Base-by-base conservation (phyloP, 495 filamentous ascomycete species). In the Articulospora tetracladia region DNA sequence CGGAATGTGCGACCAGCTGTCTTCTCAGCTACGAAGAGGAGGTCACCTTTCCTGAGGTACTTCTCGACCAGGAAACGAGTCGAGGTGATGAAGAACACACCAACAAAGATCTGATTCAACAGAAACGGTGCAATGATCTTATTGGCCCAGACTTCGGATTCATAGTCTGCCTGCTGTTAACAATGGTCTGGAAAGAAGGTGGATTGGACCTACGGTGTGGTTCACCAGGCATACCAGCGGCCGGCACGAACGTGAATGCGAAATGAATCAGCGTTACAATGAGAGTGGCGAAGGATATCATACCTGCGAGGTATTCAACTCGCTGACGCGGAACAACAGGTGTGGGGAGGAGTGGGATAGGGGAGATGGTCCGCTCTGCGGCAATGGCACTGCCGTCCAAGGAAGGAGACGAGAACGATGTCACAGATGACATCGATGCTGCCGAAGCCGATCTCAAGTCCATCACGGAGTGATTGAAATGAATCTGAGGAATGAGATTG, bases 231-330 rank as follows among this genome's bases (percentile, higher is more conserved):
- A 68, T 69, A 34, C 72, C 59, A 3, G 70, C 67, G 7, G 66
- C 67, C 17, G 68, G 65, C 1, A 72, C 59, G 52, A 69, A 76
- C 0, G 73, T 76, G 4, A 73, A 62, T 17, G 65, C 57, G 53
- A 75, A 77, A 60, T 76, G 74, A 55, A 68, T 69, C 55, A 65
- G 54, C 3, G 74, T 73, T 12, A 77, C 74, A 3, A 77, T 60
- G 22, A 76, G 39, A 30, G 72, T 62, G 55, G 62, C 69, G 10
- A 77, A 41, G 11, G 72, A 71, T 12, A 74, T 66, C 2, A 76
- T 59, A 13, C 74, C 74, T 7, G 74, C 74, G n/a, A 77, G 61
- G 58, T 76, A 76, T 59, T 77, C 74, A 23, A 77, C 64, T 20
- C 74, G 63, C 39, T 72, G 62, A 39, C 60, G 22, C 23, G 49